Base-by-base conservation (phyloP, 108 stramenopile genomes). In the Craspedostauros australis region DNA sequence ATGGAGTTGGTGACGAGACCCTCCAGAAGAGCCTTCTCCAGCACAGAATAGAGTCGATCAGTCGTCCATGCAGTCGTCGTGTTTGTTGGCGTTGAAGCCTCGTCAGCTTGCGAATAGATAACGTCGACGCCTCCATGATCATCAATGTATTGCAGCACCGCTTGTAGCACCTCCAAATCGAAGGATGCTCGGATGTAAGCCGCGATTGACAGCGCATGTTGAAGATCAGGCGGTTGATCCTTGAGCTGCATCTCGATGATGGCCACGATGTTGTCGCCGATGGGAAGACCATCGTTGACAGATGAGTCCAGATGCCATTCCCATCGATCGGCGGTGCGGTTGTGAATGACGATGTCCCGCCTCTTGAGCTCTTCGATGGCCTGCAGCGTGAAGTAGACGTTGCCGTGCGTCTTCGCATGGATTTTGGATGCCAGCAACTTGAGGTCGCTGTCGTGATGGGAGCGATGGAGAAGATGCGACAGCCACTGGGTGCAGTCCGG, bases 311-410 rank as follows among this genome's bases (percentile, higher is more conserved):
- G 48, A 24, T 79, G 64, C 57, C 52, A 75, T 28, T 71, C 66
- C 77, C 79, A 80, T 39, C 57, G 64, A 25, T 59, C 56, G 7
- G 39, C 33, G 40, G 59, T 74, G 46, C 66, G 32, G 24, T 62
- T 66, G 47, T 66, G 73, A 57, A 59, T 67, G 1, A 80, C 55
- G 29, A 76, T 42, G 5, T 73, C 70, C 24, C 64, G 68, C 23
- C 75, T 60, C 24, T 76, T 58, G 11, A 80, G 46, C 15, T 75
- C 75, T 33, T 69, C 68, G 50, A 80, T 29, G 18, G 70, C 43
- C 41, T 60, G 50, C 28, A 68, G 42, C 4, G 54, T 21, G 34
- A 54, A 61, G 59, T 61, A 68, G n/a, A 61, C 50, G 32, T 68
- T 68, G 5, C 67, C 67, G 34, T 47, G 45, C 5, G 67, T 68